Percentiles rank a stretch among this genome's conserved stretches.
These are phyloP conservation scores for Salix exigua DNA, from an alignment of 345 rosid species.

Conservation along the genomic window DNA sequence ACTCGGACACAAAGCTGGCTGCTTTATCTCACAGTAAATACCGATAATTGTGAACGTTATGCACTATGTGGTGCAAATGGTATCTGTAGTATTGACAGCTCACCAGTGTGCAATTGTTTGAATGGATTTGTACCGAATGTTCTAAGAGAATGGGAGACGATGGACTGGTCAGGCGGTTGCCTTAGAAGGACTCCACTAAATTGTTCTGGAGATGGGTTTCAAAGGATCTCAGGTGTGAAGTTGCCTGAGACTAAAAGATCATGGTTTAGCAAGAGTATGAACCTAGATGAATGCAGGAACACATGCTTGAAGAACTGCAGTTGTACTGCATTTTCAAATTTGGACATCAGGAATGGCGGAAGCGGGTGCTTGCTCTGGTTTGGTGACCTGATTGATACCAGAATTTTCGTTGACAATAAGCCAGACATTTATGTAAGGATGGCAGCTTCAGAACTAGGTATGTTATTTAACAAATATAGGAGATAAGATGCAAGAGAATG, in stretches of 20 bases:
- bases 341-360: too few species aligned
- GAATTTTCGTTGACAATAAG: not conserved
- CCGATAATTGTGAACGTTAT: not conserved
- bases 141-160: not conserved
- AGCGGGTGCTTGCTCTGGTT: not conserved
- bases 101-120: not conserved
- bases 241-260: constrained; percentile 9
- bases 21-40: not conserved
- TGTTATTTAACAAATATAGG: too few species aligned
- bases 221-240: constrained; percentile 3
- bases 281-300: not conserved
- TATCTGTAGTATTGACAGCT: not conserved
- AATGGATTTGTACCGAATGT: not conserved
- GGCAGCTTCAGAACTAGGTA: not conserved
- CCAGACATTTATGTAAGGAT: constrained; percentile 1
- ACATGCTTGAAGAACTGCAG: too few species aligned
- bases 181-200: not conserved
- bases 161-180: not conserved
- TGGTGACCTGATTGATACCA: constrained; percentile 6
- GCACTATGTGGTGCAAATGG: not conserved
- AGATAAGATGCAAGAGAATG: too few species aligned
- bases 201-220: constrained; percentile 11
- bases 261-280: constrained; percentile 3
- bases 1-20: not conserved
- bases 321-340: too few species aligned